A percentile compares a stretch with the other conserved stretches of the same genome.
These are phyloP conservation scores for Chaetomium strumarium DNA, from an alignment of 2,329 filamentous ascomycete species.

Conservation along the genomic window DNA sequence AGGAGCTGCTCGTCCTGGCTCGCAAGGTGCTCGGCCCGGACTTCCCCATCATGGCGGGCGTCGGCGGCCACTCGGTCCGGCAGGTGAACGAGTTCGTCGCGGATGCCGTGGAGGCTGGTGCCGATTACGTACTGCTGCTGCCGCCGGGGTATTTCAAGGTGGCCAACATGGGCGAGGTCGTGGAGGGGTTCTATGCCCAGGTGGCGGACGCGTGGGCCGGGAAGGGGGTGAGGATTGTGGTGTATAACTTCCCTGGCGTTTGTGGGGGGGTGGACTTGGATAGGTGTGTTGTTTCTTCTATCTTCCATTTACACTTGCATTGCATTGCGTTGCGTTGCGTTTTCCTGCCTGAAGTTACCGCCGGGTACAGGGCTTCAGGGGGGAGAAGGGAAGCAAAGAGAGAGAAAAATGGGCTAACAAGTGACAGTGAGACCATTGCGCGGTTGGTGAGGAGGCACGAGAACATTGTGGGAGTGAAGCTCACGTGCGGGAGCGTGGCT, in stretches of 20 bases:
- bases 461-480: slow-evolving; percentile 59
- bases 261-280: slow-evolving; percentile 64
- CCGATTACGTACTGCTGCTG: slow-evolving; percentile 56
- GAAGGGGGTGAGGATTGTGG: slow-evolving; percentile 50
- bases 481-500: slow-evolving; percentile 66
- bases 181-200: slow-evolving; percentile 54
- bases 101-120: slow-evolving; percentile 55
- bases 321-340: not conserved
- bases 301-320: not conserved
- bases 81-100: slow-evolving; percentile 55
- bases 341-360: too few relatives aligned
- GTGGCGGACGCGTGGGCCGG: slow-evolving; percentile 51
- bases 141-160: slow-evolving; percentile 62
- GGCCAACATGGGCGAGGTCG: slow-evolving; percentile 50
- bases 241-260: slow-evolving; percentile 66
- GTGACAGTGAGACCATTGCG: slow-evolving; percentile 49
- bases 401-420: not conserved
- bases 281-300: slow-evolving; percentile 5
- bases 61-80: slow-evolving; percentile 57
- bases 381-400: not conserved
- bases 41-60: slow-evolving; percentile 58
- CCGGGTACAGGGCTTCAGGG: too few relatives aligned
- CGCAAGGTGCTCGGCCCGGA: slow-evolving; percentile 45
- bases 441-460: slow-evolving; percentile 42
- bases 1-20: slow-evolving; percentile 48